Base-by-base conservation (phyloP, 768 basidiomycete species). In the Suillus luteus region DNA sequence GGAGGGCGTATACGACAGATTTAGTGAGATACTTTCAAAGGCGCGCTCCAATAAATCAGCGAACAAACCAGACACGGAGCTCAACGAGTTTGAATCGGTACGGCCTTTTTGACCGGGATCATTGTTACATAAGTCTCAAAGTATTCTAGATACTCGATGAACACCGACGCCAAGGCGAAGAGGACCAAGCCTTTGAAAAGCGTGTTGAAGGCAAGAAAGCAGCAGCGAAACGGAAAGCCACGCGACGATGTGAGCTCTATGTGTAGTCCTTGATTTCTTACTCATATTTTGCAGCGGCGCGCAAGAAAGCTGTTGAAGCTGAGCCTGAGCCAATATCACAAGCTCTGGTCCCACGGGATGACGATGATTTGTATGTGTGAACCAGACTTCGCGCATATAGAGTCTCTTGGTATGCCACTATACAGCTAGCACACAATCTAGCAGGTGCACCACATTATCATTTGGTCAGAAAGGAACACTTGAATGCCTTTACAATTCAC, bases 21-120 rank as follows among this genome's bases (percentile, higher is more conserved):
- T 99, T 76, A 83, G 83, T 33, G 96, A 99, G 72, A 98, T 99
- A 64, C 83, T 99, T n/a, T 78, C 78, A 58, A 99, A 98, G 89
- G 93, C 94, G 41, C 85, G 94, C n/a, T 78, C 86, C 38, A 96
- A 96, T 78, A 98, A 97, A 77, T 90, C 89, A 40, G 86, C 91
- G 66, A 93, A 90, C 73, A 98, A 97, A 75, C 93, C 95, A 3
- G 96, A 97, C 68, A 85, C 90, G 0, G 96, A 99, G 70, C 78
- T 99, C 55, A 91, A 96, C 67, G 96, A 99, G 77, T 99, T 99
- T 71, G 95, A 98, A 75, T 82, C 83, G 71, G 95, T 92, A 65
- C 37, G 79, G 71, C 9, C 52, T 3, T 37, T 22, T 9, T 35
- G 17, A 19, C 5, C 6, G 24, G 49, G 15, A 41, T 57, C 24